phyloP scores from a whole-genome alignment of 1,284 basidiomycete species.

The Cryptococcus sp. region DNA sequence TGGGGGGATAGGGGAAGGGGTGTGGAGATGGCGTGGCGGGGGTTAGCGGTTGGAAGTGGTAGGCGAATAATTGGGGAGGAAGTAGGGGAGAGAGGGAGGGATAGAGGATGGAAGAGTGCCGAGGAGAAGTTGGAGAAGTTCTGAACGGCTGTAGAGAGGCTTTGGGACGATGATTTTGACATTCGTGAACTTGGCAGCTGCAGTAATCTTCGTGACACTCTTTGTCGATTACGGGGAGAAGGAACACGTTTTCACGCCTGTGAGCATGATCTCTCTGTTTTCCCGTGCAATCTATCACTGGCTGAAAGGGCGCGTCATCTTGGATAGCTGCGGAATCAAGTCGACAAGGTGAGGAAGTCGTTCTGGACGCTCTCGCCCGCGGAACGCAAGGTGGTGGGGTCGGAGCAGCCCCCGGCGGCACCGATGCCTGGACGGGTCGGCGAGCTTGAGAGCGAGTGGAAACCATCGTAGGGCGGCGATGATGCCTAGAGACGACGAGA shows the following conservation, averaged over 20 bases:
- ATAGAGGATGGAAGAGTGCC: too few species aligned
- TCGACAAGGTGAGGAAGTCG: not conserved
- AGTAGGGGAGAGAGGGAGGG: too few species aligned
- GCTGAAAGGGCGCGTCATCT: not conserved
- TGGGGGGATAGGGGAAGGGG: too few species aligned
- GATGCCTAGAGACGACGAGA: too few species aligned
- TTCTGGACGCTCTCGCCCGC: slow-evolving; percentile 12
- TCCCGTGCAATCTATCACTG: not conserved
- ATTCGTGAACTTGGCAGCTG: slow-evolving; percentile 19
- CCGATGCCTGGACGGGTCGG: too few species aligned
- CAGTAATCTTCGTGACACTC: slow-evolving; percentile 41
- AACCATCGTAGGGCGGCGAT: not conserved
- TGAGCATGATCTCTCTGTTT: slow-evolving; percentile 20
- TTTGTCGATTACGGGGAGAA: slow-evolving; percentile 44
- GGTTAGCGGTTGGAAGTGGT: slow-evolving; percentile 24
- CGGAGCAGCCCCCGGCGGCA: too few species aligned
- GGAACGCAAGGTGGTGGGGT: slow-evolving; percentile 13
- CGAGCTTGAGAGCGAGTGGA: not conserved
- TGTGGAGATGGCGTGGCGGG: too few species aligned
- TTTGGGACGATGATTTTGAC: not conserved
- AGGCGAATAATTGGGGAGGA: too few species aligned
- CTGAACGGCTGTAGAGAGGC: too few species aligned
- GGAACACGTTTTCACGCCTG: slow-evolving; percentile 49
- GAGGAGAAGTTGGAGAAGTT: too few species aligned
- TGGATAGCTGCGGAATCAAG: slow-evolving; percentile 11